Evolutionary conservation across 805 yeast species (phyloP), one percentile per base, ranked within the genome.

Genomic region (Kodamaea kaohsiungensis): DNA sequence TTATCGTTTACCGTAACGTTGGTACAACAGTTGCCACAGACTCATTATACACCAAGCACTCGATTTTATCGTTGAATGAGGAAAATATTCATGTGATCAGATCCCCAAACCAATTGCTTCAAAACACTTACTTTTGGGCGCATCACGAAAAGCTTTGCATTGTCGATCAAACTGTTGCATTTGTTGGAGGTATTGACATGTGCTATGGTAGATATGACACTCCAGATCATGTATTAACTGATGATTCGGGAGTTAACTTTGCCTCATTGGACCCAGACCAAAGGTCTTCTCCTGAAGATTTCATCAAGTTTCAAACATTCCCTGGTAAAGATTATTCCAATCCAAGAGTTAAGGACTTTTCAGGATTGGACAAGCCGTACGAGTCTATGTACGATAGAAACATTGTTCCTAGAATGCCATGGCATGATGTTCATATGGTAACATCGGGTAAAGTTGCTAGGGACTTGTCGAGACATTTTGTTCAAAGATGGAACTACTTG

Each of bases 401-500:
- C 13, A 69, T 69, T 16, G 80, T 83, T 17, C 98, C 99, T 1
- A 82, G 99, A 62, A 95, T 95, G 99, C 99, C 99, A 8, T 95
- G 99, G 99, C 99, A 95, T 70, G 99, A 95, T 78, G 90, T 95
- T 39, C 98, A 95, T 61, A 95, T 92, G 96, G 85, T 91, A 73
- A 85, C 96, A 1, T 83, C 92, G 2, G 99, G 99, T 12, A 96
- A 92, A 64, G 85, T 92, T 2, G 99, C 98, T 0, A 80, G 98
- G 56, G 99, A 95, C 68, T 71, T 93, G 51, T 82, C 96, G 0
- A 82, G 99, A 54, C 98, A 95, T 69, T 95, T 96, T 71, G 96
- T 91, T 12, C 99, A 95, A 73, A 82, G 99, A 63, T 95, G 99
- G 99, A 95, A 95, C 67, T 95, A 90, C 65, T 76, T 95, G 40